Conservation (phyloP, 108 stramenopile genomes). For the Pseudonitzschia multiseries region DNA sequence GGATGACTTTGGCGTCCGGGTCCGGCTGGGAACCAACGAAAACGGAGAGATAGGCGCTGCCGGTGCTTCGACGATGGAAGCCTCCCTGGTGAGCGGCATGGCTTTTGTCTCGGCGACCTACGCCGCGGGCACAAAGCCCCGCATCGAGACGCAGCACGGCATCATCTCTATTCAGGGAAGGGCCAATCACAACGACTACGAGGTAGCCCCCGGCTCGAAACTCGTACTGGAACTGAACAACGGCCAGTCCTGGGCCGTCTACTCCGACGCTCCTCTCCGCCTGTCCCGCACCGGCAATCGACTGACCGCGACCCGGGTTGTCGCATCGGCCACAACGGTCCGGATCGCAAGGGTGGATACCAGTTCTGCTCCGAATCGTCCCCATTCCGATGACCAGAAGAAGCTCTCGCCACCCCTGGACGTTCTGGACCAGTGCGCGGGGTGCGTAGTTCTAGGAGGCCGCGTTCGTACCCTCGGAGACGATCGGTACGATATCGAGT, state of each 20-base stretch:
- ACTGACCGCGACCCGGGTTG: background rate
- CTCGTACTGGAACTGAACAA: conserved; percentile 9
- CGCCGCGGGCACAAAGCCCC: background rate
- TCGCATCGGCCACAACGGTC: background rate
- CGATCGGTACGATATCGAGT: background rate
- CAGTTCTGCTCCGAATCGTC: too few relatives aligned
- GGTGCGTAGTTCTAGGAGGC: background rate
- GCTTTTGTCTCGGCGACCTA: conserved; percentile 13
- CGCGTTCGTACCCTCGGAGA: background rate
- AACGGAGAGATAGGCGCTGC: too few relatives aligned
- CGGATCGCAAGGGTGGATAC: background rate
- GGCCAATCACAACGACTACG: background rate
- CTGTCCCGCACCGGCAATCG: background rate
- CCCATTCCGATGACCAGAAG: too few relatives aligned
- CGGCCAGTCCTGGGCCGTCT: conserved; percentile 9
- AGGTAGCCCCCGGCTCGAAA: background rate
- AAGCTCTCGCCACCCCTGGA: background rate
- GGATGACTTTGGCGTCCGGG: conserved; percentile 7
- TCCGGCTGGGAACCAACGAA: background rate
- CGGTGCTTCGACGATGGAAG: background rate
- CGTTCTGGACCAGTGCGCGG: background rate
- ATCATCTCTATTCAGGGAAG: background rate
- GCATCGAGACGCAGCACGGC: background rate
- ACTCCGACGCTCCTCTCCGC: background rate
- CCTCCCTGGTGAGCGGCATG: conserved; percentile 16